Conservation (phyloP, 192 early-diverging fungal species). For the Coemansia sp. region DNA sequence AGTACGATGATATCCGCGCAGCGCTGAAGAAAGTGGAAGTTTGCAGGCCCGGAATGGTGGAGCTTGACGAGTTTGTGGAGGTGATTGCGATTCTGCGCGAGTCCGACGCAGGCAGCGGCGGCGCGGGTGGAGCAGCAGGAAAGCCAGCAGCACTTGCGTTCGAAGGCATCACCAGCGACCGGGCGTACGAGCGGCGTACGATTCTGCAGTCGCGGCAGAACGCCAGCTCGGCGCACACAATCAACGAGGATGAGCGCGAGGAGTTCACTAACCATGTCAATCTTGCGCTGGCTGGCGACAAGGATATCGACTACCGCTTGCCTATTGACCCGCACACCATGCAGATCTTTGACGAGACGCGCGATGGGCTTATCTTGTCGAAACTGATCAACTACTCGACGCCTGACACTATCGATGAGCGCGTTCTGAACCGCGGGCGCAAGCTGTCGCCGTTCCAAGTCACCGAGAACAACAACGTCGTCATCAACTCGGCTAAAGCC, state of each 20-base stretch:
- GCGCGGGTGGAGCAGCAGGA: constrained; percentile 2
- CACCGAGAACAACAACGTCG: constrained; percentile 99
- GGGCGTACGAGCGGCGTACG: constrained; percentile 68
- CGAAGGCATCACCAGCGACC: constrained; percentile 54
- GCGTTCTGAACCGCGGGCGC: constrained; percentile 88
- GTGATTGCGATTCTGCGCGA: constrained; percentile 51
- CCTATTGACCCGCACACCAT: constrained; percentile 92
- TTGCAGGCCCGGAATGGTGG: constrained; percentile 67
- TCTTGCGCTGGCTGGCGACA: constrained; percentile 74
- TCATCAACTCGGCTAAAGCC: constrained; percentile 98
- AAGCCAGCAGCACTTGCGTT: constrained; percentile 31
- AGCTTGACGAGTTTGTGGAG: constrained; percentile 79
- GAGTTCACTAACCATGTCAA: constrained; percentile 97
- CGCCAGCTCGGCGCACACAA: constrained; percentile 90
- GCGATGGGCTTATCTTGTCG: constrained; percentile 89
- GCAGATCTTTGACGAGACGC: constrained; percentile 95
- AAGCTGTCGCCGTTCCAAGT: constrained; percentile 94
- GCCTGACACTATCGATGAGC: constrained; percentile 97
- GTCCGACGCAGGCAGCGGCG: constrained; percentile 28
- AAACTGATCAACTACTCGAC: constrained; percentile 99
- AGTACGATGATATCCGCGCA: constrained; percentile 73
- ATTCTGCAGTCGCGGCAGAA: constrained; percentile 84
- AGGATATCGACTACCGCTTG: constrained; percentile 77
- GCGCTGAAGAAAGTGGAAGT: constrained; percentile 68
- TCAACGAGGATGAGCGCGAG: constrained; percentile 98